Conservation (phyloP, 257 asterid genomes). For the Sherardia arvensis region DNA sequence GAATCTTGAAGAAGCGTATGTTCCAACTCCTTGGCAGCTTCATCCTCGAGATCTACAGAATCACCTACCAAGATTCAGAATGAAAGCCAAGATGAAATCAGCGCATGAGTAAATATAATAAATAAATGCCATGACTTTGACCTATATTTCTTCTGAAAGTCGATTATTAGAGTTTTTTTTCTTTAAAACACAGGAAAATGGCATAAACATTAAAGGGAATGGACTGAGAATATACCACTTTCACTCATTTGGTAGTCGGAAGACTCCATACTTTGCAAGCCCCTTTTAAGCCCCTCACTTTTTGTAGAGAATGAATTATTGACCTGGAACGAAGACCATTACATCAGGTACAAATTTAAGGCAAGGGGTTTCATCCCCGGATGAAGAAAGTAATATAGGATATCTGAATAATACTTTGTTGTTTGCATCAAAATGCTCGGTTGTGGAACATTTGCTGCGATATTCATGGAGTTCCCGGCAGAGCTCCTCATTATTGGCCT, state of each 20-base stretch:
- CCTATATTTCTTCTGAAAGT: constrained; percentile 1
- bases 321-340: constrained; percentile 36
- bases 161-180: background rate
- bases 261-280: constrained; percentile 83
- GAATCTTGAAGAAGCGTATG: constrained; percentile 86
- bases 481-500: constrained; percentile 81
- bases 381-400: background rate
- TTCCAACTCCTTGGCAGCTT: constrained; percentile 85
- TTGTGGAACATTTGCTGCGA: constrained; percentile 43
- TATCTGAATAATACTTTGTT: constrained; percentile 38
- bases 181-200: background rate
- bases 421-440: constrained; percentile 48
- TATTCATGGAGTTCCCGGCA: constrained; percentile 70
- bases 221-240: constrained; percentile 46
- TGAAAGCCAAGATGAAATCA: constrained; percentile 9
- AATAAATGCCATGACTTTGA: background rate
- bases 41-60: constrained; percentile 79
- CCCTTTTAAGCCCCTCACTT: constrained; percentile 82
- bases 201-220: constrained; percentile 10
- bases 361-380: background rate
- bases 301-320: constrained; percentile 39
- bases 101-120: background rate
- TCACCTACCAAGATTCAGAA: constrained; percentile 50
- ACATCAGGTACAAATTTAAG: background rate
- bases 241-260: constrained; percentile 93